Percentiles rank a stretch among this genome's conserved stretches.
phyloP scores from a whole-genome alignment of 208 protist genomes.

The Novymonas esmeraldas region DNA sequence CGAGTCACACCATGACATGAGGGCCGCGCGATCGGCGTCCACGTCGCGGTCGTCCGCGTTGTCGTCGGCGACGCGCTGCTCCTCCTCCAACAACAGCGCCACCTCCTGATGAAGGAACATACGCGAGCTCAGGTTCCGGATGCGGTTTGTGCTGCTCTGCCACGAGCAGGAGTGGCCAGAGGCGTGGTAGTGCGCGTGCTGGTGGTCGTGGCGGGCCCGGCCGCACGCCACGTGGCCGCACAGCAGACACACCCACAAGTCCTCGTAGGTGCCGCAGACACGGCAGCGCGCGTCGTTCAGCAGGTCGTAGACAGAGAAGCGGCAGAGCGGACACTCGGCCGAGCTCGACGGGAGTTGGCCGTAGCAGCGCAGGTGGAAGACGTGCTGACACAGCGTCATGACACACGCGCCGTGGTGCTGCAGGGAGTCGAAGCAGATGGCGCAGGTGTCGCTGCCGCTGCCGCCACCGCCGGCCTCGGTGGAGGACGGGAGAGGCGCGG shows the following conservation, averaged over 20 bases:
- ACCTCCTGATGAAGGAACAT: conserved; percentile 84
- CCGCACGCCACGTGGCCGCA: conserved; percentile 84
- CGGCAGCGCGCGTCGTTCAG: conserved; percentile 68
- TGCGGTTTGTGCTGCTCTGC: conserved; percentile 72
- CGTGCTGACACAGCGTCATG: conserved; percentile 75
- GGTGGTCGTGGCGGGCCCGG: conserved; percentile 51
- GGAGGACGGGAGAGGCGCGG: conserved; percentile 5
- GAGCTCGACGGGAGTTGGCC: conserved; percentile 46
- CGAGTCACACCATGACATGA: conserved; percentile 42
- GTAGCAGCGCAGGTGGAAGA: conserved; percentile 77
- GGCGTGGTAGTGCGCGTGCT: conserved; percentile 54
- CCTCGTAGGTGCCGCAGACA: conserved; percentile 69
- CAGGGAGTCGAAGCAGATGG: conserved; percentile 74
- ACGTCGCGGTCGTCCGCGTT: background rate
- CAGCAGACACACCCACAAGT: conserved; percentile 87
- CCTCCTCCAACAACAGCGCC: conserved; percentile 59
- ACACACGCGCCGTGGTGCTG: conserved; percentile 39
- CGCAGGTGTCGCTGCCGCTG: conserved; percentile 40
- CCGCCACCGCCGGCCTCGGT: background rate
- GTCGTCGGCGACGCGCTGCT: conserved; percentile 14
- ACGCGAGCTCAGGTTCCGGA: conserved; percentile 62
- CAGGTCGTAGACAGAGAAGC: conserved; percentile 78
- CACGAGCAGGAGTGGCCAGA: conserved; percentile 76
- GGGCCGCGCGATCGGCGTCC: conserved; percentile 21
- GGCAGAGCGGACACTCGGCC: conserved; percentile 78